phyloP scores from a whole-genome alignment of 345 rosid species.

The rapeseed (Brassica napus) region DNA sequence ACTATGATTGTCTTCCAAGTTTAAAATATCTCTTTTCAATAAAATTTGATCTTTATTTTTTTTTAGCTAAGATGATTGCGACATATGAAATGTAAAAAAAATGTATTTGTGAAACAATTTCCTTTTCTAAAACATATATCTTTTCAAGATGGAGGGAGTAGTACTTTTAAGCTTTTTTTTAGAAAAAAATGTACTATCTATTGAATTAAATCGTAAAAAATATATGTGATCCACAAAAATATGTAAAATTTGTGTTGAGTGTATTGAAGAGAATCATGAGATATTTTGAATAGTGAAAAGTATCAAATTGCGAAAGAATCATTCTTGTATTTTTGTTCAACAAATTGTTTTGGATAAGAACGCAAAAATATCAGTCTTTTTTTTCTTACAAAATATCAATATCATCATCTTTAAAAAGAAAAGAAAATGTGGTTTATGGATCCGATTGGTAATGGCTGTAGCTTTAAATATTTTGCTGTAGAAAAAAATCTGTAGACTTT shows the following conservation, averaged over 20 bases:
- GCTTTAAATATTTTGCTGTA: too few relatives aligned
- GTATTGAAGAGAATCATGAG: slow-evolving; percentile 11
- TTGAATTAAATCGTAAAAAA: background rate
- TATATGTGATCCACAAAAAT: background rate
- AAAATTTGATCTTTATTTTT: too few relatives aligned
- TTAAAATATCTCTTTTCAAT: too few relatives aligned
- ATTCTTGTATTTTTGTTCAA: slow-evolving; percentile 1
- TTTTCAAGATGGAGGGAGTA: too few relatives aligned
- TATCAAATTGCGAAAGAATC: slow-evolving; percentile 29
- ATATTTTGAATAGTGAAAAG: slow-evolving; percentile 19
- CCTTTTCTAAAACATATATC: too few relatives aligned
- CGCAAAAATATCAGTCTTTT: background rate
- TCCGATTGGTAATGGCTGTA: too few relatives aligned
- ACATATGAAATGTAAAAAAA: too few relatives aligned
- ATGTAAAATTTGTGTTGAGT: background rate
- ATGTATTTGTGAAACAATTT: too few relatives aligned
- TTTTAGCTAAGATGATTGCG: too few relatives aligned
- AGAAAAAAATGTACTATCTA: background rate
- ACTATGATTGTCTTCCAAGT: background rate
- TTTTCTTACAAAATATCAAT: background rate
- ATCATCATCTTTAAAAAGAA: background rate
- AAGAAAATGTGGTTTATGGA: background rate
- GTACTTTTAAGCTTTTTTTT: too few relatives aligned
- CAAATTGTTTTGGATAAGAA: slow-evolving; percentile 26
- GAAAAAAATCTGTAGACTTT: too few relatives aligned